A percentile compares a stretch with the other conserved stretches of the same genome.
Conservation (phyloP, 345 rosid species). For the Hibiscus syriacus region DNA sequence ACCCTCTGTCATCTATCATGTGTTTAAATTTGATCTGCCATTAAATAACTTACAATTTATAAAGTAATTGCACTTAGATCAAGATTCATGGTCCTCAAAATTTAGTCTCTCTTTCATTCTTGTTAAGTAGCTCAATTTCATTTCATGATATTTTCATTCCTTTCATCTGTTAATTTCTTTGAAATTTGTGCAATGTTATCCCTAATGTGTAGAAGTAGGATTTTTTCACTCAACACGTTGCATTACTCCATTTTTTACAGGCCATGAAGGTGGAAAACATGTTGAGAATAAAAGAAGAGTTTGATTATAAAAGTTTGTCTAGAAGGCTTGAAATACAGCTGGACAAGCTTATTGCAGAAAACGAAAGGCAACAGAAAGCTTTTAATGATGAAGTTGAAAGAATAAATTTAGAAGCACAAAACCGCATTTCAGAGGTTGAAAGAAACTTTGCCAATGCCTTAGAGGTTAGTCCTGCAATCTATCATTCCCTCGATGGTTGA, state of each 20-base stretch:
- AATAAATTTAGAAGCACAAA: conserved; percentile 65
- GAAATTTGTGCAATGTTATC: background rate
- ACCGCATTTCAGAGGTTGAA: conserved; percentile 70
- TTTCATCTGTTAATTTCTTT: background rate
- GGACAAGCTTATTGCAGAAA: conserved; percentile 86
- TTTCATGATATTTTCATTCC: background rate
- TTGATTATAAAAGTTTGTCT: conserved; percentile 93
- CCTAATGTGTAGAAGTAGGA: background rate
- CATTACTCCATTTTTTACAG: conserved; percentile 27
- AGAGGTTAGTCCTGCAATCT: conserved; percentile 49
- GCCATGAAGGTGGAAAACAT: conserved; percentile 99
- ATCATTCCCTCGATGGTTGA: background rate
- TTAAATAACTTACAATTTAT: background rate
- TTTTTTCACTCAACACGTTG: background rate
- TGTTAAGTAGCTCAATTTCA: background rate
- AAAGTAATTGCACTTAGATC: background rate
- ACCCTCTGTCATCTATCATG: background rate
- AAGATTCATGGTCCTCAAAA: background rate
- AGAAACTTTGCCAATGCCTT: conserved; percentile 71
- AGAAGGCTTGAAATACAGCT: conserved; percentile 83
- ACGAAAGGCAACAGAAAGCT: conserved; percentile 87
- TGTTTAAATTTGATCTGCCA: background rate
- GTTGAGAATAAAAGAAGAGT: conserved; percentile 97
- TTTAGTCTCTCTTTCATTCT: background rate
- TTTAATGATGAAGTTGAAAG: conserved; percentile 85